Conservation (phyloP, 352 stramenopile genomes). For the Pythium aristosporum region DNA sequence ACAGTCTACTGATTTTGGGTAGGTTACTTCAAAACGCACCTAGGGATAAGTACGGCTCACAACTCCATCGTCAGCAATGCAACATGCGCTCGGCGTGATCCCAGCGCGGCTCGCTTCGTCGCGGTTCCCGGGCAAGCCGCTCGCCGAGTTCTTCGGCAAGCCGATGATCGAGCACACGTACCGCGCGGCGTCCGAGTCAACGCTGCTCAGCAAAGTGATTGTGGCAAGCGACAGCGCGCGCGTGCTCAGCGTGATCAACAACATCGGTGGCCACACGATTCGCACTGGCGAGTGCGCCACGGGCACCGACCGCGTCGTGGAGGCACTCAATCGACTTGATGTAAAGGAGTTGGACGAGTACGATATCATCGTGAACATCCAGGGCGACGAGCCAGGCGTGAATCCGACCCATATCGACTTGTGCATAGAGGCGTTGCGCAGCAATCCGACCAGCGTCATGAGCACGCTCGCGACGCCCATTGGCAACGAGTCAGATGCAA, state of each 20-base stretch:
- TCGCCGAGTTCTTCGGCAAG: slow-evolving; percentile 75
- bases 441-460: slow-evolving; percentile 57
- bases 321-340: slow-evolving; percentile 49
- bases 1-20: slow-evolving; percentile 11
- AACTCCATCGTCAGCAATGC: slow-evolving; percentile 20
- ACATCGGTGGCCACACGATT: slow-evolving; percentile 45
- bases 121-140: slow-evolving; percentile 76
- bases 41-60: not conserved
- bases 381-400: slow-evolving; percentile 81
- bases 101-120: slow-evolving; percentile 69
- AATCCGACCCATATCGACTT: slow-evolving; percentile 75
- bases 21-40: not conserved
- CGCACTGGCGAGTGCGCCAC: slow-evolving; percentile 69
- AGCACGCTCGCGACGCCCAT: slow-evolving; percentile 78
- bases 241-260: slow-evolving; percentile 48
- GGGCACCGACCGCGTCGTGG: slow-evolving; percentile 75
- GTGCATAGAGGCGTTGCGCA: slow-evolving; percentile 58
- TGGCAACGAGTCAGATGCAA: slow-evolving; percentile 47
- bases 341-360: slow-evolving; percentile 44
- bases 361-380: slow-evolving; percentile 83
- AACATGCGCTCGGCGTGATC: slow-evolving; percentile 78
- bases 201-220: slow-evolving; percentile 66
- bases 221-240: slow-evolving; percentile 75
- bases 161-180: slow-evolving; percentile 87
- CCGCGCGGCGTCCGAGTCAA: slow-evolving; percentile 44